Evolutionary conservation across 2,329 filamentous ascomycete genomes (phyloP), one percentile per base, ranked within the genome.

Genomic region (Colletotrichum theobromicola): DNA sequence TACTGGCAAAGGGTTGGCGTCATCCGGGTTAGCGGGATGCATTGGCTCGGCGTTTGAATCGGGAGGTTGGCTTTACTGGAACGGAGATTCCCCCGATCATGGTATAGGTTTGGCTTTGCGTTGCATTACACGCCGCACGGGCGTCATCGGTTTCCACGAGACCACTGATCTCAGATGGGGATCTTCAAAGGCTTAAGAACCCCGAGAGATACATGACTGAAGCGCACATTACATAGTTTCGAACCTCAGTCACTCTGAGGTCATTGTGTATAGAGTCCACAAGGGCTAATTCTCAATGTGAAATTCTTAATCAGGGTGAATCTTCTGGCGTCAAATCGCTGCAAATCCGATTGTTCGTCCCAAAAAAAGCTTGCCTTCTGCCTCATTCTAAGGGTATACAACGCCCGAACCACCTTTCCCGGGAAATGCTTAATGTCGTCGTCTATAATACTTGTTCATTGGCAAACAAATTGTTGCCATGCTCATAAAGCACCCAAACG

Each of bases 31-130:
- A 34, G 67, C 57, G 71, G 66, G 58, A 71, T 63, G 71, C 74
- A 76, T 76, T 63, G 34, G 50, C 46, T 63, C 61, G 76, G 76
- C 76, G 76, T 77, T 77, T 64, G 46, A 50, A 69, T 24, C 26
- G 34, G 63, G 57, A 42, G 46, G 69, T 21, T 50, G 42, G 42
- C 28, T 62, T 62, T n/a, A 35, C 46, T 18, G 35, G 71, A 50
- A 60, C 57, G 62, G n/a, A 60, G 28, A 75, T 67, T 72, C 69
- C 69, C 72, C 72, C 21, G 57, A 32, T 55, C 18, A 67, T 58
- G 57, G 62, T 72, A 70, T 75, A 75, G 70, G 74, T 21, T 70
- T 74, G 58, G 26, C 32, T 73, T 61, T 75, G 58, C 37, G 72
- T 61, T 63, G 34, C 37, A 64, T 71, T 26, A 28, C 58, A 30